These are phyloP conservation scores for Jaapia argillacea DNA, from an alignment of 768 basidiomycete genomes.

Conservation along the genomic window DNA sequence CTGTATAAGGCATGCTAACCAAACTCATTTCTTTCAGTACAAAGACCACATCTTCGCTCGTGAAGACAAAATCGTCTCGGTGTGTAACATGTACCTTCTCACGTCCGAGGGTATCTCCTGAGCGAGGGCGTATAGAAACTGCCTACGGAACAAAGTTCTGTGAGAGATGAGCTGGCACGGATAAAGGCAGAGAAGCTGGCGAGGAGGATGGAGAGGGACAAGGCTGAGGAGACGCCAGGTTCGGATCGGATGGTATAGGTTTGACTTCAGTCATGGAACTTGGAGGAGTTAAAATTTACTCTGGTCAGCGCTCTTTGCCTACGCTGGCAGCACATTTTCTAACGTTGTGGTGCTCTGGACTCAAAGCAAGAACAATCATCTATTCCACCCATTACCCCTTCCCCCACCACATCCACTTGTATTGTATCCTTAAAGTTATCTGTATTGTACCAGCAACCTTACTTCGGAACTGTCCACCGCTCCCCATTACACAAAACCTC, in stretches of 20 bases:
- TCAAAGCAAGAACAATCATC: no score
- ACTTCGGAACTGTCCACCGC: slow-evolving; percentile 11
- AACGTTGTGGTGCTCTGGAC: no score
- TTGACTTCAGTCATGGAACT: slow-evolving; percentile 2
- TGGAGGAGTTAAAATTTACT: no score
- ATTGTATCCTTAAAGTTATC: no score
- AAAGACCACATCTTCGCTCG: slow-evolving; percentile 64
- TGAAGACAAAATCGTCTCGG: slow-evolving; percentile 43
- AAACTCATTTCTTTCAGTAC: slow-evolving; percentile 36
- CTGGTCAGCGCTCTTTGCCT: no score
- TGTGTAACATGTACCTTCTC: no score
- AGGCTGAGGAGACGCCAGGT: slow-evolving; percentile 19
- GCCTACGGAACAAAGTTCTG: slow-evolving; percentile 54
- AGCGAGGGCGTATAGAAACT: slow-evolving; percentile 30
- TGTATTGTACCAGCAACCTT: no score
- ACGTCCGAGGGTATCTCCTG: no score
- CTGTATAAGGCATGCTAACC: background rate
- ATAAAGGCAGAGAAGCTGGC: slow-evolving; percentile 55
- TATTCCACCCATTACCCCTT: background rate
- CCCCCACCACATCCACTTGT: background rate
- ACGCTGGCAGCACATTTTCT: no score
- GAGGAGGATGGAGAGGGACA: slow-evolving; percentile 33
- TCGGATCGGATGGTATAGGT: slow-evolving; percentile 16
- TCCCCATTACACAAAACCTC: slow-evolving; percentile 19
- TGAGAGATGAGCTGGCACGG: slow-evolving; percentile 61